phyloP scores from a whole-genome alignment of 306 rosid genomes.

The Hippophae tibetana region DNA sequence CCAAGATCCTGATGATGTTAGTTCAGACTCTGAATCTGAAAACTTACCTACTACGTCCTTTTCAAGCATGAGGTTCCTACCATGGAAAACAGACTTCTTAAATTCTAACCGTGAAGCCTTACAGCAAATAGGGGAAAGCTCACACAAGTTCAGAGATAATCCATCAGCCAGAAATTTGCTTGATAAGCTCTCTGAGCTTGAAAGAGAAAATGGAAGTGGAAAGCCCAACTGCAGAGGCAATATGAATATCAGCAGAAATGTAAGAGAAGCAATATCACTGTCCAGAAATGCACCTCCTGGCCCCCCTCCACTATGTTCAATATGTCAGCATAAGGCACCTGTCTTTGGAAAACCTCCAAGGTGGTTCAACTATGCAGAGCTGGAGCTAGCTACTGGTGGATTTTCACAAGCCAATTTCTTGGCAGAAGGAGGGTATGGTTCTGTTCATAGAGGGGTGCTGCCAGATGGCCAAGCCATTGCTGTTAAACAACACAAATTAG shows the following conservation, averaged over 20 bases:
- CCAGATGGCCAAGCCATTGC: slow-evolving; percentile 97
- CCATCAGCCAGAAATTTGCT: slow-evolving; percentile 48
- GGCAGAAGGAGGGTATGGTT: slow-evolving; percentile 98
- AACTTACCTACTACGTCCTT: slow-evolving; percentile 55
- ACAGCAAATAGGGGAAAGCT: slow-evolving; percentile 34
- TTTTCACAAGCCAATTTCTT: slow-evolving; percentile 92
- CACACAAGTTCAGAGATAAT: slow-evolving; percentile 38
- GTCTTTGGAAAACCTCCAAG: slow-evolving; percentile 94
- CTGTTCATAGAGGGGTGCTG: slow-evolving; percentile 91
- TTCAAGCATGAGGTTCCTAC: slow-evolving; percentile 74
- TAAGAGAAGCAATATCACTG: slow-evolving; percentile 79
- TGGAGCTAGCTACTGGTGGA: slow-evolving; percentile 93
- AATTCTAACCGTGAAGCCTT: slow-evolving; percentile 43
- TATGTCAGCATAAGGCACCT: slow-evolving; percentile 98
- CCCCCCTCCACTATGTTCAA: slow-evolving; percentile 93
- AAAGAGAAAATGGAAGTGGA: slow-evolving; percentile 56
- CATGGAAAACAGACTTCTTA: slow-evolving; percentile 66
- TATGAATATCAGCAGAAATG: slow-evolving; percentile 59
- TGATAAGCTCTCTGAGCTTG: slow-evolving; percentile 53
- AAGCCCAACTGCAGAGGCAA: slow-evolving; percentile 43
- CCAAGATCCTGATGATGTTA: slow-evolving; percentile 48
- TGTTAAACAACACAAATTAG: slow-evolving; percentile 95
- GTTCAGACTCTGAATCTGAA: slow-evolving; percentile 82
- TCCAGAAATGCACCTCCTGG: slow-evolving; percentile 80
- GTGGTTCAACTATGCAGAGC: slow-evolving; percentile 87